A percentile compares a stretch with the other conserved stretches of the same genome.
phyloP scores from a whole-genome alignment of 1,284 basidiomycete species.

The Cryptococcus sp. region DNA sequence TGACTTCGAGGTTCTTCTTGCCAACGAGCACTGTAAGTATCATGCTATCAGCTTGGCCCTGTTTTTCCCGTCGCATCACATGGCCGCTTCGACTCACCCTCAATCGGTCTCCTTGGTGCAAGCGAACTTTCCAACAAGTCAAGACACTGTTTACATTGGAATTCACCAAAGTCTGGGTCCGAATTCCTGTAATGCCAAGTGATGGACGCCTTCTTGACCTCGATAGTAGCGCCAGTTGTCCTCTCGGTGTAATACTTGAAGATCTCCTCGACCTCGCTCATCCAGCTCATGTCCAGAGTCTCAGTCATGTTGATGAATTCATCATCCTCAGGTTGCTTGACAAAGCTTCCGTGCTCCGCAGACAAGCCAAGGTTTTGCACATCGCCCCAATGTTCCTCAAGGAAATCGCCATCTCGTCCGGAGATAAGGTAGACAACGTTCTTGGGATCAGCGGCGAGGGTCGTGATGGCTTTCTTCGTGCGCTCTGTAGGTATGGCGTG shows the following conservation, averaged over 20 bases:
- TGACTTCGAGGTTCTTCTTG: slow-evolving; percentile 97
- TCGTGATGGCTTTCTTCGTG: slow-evolving; percentile 72
- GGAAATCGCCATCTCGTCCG: slow-evolving; percentile 90
- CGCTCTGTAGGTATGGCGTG: slow-evolving; percentile 79
- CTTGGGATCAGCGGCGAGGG: slow-evolving; percentile 72
- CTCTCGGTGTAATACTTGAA: slow-evolving; percentile 96
- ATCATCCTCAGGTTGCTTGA: slow-evolving; percentile 67
- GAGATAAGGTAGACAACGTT: slow-evolving; percentile 98
- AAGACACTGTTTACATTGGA: slow-evolving; percentile 95
- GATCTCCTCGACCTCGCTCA: slow-evolving; percentile 90
- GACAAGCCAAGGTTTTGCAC: slow-evolving; percentile 82
- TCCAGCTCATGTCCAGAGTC: slow-evolving; percentile 95
- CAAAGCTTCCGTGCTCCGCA: slow-evolving; percentile 95
- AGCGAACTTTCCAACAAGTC: slow-evolving; percentile 92
- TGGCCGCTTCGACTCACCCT: slow-evolving; percentile 59
- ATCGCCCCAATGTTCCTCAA: slow-evolving; percentile 88
- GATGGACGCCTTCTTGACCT: slow-evolving; percentile 94
- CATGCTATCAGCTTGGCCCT: background rate
- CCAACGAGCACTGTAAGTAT: slow-evolving; percentile 72
- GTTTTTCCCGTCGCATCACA: background rate
- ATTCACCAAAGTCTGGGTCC: slow-evolving; percentile 94
- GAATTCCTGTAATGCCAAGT: slow-evolving; percentile 96
- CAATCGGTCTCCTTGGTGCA: slow-evolving; percentile 82
- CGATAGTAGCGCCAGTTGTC: slow-evolving; percentile 93
- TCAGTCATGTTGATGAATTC: slow-evolving; percentile 89